These are phyloP conservation scores for Phytophthora pseudosyringae DNA, from an alignment of 352 stramenopile genomes.

Conservation along the genomic window DNA sequence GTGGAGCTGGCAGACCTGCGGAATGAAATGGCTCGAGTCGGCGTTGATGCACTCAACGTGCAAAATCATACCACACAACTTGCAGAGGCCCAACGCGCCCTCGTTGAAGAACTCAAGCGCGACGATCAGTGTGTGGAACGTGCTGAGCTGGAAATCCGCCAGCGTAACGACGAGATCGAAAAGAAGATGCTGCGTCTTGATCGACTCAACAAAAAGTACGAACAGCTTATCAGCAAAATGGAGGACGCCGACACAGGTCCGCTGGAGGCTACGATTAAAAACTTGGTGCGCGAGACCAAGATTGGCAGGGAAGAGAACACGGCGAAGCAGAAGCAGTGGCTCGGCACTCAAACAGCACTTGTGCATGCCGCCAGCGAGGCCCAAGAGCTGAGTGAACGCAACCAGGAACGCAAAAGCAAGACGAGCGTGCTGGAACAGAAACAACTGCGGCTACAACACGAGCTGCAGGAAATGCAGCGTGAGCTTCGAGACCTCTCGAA, in stretches of 20 bases:
- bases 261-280: constrained; percentile 94
- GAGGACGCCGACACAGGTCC: constrained; percentile 93
- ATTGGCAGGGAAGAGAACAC: constrained; percentile 65
- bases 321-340: constrained; percentile 91
- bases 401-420: constrained; percentile 91
- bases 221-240: constrained; percentile 90
- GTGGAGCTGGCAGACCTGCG: constrained; percentile 86
- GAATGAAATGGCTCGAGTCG: constrained; percentile 94
- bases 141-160: constrained; percentile 93
- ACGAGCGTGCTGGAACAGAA: constrained; percentile 92
- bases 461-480: constrained; percentile 76
- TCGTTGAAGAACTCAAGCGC: constrained; percentile 84
- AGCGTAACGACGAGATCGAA: constrained; percentile 96
- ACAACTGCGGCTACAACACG: constrained; percentile 85
- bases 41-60: constrained; percentile 93
- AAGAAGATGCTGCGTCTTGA: constrained; percentile 96
- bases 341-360: constrained; percentile 91
- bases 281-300: constrained; percentile 90
- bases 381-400: constrained; percentile 88
- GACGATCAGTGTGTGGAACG: constrained; percentile 92
- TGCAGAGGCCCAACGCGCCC: constrained; percentile 78
- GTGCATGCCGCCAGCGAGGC: constrained; percentile 88
- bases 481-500: constrained; percentile 86
- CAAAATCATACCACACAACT: constrained; percentile 90
- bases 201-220: constrained; percentile 95